Conservation (phyloP, 768 basidiomycete genomes). For the Favolaschia claudopus region DNA sequence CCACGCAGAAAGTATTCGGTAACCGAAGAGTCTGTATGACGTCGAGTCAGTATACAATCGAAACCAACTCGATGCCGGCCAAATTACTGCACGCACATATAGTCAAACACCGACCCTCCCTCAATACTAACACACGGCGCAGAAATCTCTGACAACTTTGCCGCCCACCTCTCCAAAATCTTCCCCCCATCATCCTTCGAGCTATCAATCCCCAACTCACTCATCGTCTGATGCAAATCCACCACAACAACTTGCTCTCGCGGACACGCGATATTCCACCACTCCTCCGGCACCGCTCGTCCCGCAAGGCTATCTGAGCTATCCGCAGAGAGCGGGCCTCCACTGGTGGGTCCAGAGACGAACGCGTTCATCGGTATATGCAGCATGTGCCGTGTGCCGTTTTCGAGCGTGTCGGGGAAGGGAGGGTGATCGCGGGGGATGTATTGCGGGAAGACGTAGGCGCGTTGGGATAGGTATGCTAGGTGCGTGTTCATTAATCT, state of each 20-base stretch:
- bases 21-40: constrained; percentile 6
- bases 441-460: constrained; percentile 11
- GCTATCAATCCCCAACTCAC: background rate
- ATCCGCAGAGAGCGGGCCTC: background rate
- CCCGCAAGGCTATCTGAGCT: background rate
- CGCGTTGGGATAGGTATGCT: constrained; percentile 2
- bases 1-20: constrained; percentile 9
- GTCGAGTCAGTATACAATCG: too few species aligned
- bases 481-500: constrained; percentile 20
- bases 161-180: constrained; percentile 9
- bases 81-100: constrained; percentile 12
- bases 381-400: constrained; percentile 12
- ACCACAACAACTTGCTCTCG: background rate
- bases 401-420: constrained; percentile 11
- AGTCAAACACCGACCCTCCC: constrained; percentile 2
- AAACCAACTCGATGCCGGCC: too few species aligned
- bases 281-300: background rate
- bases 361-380: constrained; percentile 21
- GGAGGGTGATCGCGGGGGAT: constrained; percentile 14
- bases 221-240: background rate
- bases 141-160: background rate
- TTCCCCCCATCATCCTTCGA: background rate
- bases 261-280: constrained; percentile 10
- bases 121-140: constrained; percentile 4
- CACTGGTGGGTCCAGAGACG: constrained; percentile 11